A percentile compares a stretch with the other conserved stretches of the same genome.
phyloP scores from a whole-genome alignment of 2,329 filamentous ascomycete species.

The Fulvia fulva region DNA sequence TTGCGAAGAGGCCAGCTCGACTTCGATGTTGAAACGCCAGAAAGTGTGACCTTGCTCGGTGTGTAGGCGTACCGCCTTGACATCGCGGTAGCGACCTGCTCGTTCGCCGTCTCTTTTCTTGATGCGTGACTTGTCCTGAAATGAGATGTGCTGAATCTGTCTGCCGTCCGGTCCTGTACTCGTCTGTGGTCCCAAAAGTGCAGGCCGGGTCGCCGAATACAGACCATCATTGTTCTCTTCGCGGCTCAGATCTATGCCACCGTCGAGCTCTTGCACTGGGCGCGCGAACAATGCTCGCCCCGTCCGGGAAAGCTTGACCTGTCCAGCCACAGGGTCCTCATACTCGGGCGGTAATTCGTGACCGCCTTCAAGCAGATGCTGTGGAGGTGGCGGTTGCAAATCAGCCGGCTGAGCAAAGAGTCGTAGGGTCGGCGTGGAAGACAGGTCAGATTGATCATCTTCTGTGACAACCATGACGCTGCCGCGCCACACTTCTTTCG shows the following conservation, averaged over 20 bases:
- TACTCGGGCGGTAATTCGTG: conserved; percentile 70
- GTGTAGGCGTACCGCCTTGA: conserved; percentile 77
- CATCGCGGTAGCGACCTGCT: conserved; percentile 74
- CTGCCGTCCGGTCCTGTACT: conserved; percentile 22
- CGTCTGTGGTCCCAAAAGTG: conserved; percentile 28
- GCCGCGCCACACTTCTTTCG: conserved; percentile 84
- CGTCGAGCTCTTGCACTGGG: conserved; percentile 80
- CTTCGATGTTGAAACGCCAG: conserved; percentile 93
- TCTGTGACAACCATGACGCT: conserved; percentile 93
- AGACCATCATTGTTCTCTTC: conserved; percentile 78
- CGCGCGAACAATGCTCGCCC: conserved; percentile 85
- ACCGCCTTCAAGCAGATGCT: conserved; percentile 58
- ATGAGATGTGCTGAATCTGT: conserved; percentile 33
- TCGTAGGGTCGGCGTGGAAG: conserved; percentile 69
- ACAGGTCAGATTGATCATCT: conserved; percentile 79
- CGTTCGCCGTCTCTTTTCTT: conserved; percentile 70
- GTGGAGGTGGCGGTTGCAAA: conserved; percentile 72
- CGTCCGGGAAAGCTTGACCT: conserved; percentile 78
- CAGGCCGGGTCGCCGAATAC: conserved; percentile 57
- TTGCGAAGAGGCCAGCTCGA: conserved; percentile 75
- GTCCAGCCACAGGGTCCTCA: conserved; percentile 82
- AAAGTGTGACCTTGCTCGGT: conserved; percentile 85
- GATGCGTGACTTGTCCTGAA: conserved; percentile 45
- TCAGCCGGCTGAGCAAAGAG: conserved; percentile 85
- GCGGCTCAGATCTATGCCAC: conserved; percentile 71